Evolutionary conservation across 2,329 filamentous ascomycete genomes (phyloP).

Genomic region (Fusarium clavum): DNA sequence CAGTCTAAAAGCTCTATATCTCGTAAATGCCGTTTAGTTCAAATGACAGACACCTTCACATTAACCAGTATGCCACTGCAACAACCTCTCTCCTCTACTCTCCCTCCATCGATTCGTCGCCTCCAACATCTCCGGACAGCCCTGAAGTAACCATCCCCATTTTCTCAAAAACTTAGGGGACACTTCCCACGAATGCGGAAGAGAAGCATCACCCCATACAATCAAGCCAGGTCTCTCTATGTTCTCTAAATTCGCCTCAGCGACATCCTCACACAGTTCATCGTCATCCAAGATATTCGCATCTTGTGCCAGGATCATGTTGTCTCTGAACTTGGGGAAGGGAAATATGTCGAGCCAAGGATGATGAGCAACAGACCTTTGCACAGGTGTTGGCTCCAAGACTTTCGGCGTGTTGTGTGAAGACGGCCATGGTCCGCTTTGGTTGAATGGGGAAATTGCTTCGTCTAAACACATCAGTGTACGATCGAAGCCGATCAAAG

Average conservation of each 20-base stretch:
- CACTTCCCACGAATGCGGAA: conserved; percentile 20
- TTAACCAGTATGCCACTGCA: neutral
- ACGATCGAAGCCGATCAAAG: neutral
- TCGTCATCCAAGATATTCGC: conserved; percentile 1
- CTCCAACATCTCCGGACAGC: conserved; percentile 17
- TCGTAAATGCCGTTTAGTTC: fast-evolving
- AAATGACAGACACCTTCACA: fast-evolving
- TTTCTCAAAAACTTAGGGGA: conserved; percentile 19
- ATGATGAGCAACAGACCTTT: conserved; percentile 5
- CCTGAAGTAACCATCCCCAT: conserved; percentile 26
- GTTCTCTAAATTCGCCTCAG: conserved; percentile 8
- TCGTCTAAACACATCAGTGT: conserved; percentile 3
- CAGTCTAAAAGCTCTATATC: neutral
- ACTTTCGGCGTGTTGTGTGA: neutral
- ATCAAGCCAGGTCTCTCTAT: conserved; percentile 15
- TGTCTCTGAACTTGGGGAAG: conserved; percentile 12
- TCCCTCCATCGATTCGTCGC: conserved; percentile 26
- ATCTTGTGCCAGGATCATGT: conserved; percentile 2
- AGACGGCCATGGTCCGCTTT: neutral
- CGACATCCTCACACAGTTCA: conserved; percentile 13
- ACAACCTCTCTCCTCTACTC: conserved; percentile 11
- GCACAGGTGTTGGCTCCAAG: neutral
- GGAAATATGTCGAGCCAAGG: conserved; percentile 30
- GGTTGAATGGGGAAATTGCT: conserved; percentile 10
- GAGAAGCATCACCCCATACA: conserved; percentile 23